Conservation (phyloP, 768 basidiomycete genomes). For the Podaxis sp. region DNA sequence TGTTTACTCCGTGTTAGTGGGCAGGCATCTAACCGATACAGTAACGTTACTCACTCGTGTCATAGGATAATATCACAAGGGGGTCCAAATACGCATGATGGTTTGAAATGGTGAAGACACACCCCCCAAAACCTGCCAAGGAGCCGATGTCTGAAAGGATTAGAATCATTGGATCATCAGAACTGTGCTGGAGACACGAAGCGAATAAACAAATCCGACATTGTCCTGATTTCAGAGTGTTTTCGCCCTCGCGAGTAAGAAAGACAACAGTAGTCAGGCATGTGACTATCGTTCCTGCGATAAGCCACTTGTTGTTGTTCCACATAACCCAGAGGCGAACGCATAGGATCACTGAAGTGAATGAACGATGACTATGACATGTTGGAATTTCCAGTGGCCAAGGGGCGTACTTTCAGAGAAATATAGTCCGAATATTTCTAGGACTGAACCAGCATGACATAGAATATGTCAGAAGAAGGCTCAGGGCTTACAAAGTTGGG, state of each 20-base stretch:
- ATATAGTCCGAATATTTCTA: not conserved
- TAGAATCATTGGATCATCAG: not conserved
- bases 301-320: not conserved
- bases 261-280: not conserved
- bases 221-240: not conserved
- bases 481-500: not conserved
- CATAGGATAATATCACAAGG: not conserved
- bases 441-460: not conserved
- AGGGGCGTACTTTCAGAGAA: not conserved
- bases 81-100: not conserved
- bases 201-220: not conserved
- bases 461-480: not conserved
- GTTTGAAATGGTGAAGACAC: not conserved
- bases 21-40: not conserved
- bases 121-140: not conserved
- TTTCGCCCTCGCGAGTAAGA: not conserved
- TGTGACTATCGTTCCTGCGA: not conserved
- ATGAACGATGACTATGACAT: not conserved
- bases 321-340: not conserved
- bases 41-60: not conserved
- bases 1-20: not conserved
- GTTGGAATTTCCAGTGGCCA: not conserved
- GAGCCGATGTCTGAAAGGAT: not conserved
- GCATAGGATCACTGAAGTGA: not conserved
- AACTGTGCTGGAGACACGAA: not conserved